These are phyloP conservation scores for Mucor lusitanicus DNA, from an alignment of 371 early-diverging fungal species.

Conservation along the genomic window DNA sequence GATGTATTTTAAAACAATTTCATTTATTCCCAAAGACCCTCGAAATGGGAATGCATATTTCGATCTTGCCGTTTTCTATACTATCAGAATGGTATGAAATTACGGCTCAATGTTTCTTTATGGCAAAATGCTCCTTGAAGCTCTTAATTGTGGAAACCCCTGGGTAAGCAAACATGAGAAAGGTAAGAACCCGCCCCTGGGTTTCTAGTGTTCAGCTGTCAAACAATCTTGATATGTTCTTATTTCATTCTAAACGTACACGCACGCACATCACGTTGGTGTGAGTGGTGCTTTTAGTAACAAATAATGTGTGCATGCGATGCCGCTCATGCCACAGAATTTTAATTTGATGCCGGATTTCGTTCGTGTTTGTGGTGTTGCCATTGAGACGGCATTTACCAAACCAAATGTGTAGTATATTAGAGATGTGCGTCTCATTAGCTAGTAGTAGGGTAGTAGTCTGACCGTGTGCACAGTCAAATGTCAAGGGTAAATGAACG, in stretches of 20 bases:
- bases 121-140: not conserved
- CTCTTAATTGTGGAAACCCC: not conserved
- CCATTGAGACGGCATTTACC: not conserved
- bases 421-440: no score
- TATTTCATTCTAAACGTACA: not conserved
- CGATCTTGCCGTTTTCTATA: not conserved
- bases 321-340: not conserved
- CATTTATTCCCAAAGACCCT: no score
- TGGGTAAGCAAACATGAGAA: not conserved
- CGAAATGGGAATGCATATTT: not conserved
- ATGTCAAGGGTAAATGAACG: no score
- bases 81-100: not conserved
- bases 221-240: not conserved
- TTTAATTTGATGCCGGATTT: not conserved
- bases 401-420: no score
- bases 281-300: not conserved
- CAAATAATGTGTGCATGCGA: not conserved
- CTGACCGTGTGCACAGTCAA: no score
- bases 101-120: not conserved
- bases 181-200: not conserved
- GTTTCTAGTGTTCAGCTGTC: not conserved
- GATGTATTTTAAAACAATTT: no score
- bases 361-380: not conserved
- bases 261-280: not conserved
- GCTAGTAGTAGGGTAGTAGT: no score